Percentiles rank a stretch among this genome's conserved stretches.
These are phyloP conservation scores for Amanita exitialis DNA, from an alignment of 768 basidiomycete species.

Conservation along the genomic window DNA sequence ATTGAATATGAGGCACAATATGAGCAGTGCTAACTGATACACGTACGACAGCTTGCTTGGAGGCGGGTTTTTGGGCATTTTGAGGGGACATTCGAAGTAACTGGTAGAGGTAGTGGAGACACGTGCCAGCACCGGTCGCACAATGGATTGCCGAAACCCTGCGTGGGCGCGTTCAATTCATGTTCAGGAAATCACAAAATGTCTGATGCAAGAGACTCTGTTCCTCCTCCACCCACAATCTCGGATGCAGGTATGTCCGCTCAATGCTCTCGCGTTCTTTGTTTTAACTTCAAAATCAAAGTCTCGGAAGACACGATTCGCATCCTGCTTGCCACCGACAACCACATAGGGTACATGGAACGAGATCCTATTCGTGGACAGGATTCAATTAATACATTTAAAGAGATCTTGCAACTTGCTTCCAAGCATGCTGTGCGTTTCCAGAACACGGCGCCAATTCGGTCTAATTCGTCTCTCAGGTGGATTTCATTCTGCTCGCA, in stretches of 20 bases:
- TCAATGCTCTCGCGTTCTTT: slow-evolving; percentile 3
- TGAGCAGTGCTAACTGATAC: slow-evolving; percentile 20
- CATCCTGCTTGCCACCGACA: slow-evolving; percentile 91
- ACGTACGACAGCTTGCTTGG: background rate
- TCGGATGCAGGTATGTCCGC: slow-evolving; percentile 11
- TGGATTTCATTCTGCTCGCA: slow-evolving; percentile 90
- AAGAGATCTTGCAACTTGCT: slow-evolving; percentile 86
- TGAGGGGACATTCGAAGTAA: slow-evolving; percentile 16
- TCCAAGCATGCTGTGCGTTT: slow-evolving; percentile 72
- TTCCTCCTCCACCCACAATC: slow-evolving; percentile 5
- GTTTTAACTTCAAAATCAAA: slow-evolving; percentile 12
- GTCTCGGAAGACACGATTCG: slow-evolving; percentile 60
- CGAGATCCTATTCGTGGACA: slow-evolving; percentile 90
- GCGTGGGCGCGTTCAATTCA: background rate
- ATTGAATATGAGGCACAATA: background rate
- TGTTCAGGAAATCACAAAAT: background rate
- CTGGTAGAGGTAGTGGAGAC: background rate
- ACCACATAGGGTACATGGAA: slow-evolving; percentile 92
- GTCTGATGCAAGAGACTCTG: slow-evolving; percentile 2
- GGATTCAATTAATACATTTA: slow-evolving; percentile 93
- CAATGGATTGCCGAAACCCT: background rate
- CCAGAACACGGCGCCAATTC: background rate
- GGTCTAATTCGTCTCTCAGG: slow-evolving; percentile 34
- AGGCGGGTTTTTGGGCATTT: slow-evolving; percentile 15
- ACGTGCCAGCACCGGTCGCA: slow-evolving; percentile 8